Conservation (phyloP, 2,329 filamentous ascomycete species). For the Ceratocystis cacaofunesta region DNA sequence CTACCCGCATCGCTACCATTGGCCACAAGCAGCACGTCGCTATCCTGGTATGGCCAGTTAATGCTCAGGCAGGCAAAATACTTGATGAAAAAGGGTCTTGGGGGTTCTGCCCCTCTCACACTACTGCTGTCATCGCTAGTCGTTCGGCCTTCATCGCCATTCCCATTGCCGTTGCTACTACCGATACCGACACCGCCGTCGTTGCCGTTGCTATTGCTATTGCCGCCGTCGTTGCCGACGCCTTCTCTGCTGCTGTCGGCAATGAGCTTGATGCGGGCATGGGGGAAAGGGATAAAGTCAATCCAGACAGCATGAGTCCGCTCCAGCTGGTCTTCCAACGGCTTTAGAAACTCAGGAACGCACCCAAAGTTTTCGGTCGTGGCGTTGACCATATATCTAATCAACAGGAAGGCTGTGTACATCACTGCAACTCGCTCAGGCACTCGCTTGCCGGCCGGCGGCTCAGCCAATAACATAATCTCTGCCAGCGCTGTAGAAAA, state of each 20-base stretch:
- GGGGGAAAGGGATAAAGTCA: conserved; percentile 67
- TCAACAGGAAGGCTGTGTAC: conserved; percentile 74
- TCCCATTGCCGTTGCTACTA: conserved; percentile 27
- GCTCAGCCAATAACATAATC: conserved; percentile 69
- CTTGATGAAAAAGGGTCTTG: conserved; percentile 53
- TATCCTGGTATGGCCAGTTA: conserved; percentile 72
- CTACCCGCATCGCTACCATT: conserved; percentile 29
- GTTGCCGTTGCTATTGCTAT: too few species aligned
- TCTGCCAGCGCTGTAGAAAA: conserved; percentile 76
- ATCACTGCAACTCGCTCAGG: conserved; percentile 72
- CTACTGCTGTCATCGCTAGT: neutral
- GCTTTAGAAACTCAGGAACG: conserved; percentile 58
- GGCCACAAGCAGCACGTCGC: conserved; percentile 50
- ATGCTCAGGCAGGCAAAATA: conserved; percentile 62
- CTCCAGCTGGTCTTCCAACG: conserved; percentile 50
- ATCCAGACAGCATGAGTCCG: conserved; percentile 65
- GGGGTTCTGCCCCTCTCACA: neutral
- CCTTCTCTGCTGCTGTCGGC: conserved; percentile 18
- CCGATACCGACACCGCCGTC: neutral
- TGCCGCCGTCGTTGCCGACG: neutral
- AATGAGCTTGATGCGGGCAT: conserved; percentile 54
- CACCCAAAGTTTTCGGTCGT: conserved; percentile 66
- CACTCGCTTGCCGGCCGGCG: conserved; percentile 42
- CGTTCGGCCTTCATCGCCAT: too few species aligned
- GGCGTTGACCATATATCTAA: conserved; percentile 73